Evolutionary conservation across 169 alveolate species (phyloP), one percentile per base, ranked within the genome.

Genomic region (Plasmodium malariae): DNA sequence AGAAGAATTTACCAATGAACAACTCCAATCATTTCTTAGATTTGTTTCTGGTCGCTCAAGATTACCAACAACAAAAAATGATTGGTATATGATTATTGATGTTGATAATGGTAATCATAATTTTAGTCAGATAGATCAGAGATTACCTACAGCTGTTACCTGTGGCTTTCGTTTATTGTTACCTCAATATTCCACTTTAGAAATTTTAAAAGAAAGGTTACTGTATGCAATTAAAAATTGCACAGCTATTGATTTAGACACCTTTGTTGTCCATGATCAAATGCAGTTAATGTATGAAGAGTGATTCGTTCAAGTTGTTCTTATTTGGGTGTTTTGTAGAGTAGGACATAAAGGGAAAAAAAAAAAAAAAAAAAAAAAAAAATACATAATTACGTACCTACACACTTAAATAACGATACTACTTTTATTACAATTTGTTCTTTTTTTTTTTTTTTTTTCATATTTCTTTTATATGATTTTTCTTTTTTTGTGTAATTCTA

Each of bases 11-110:
- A 95, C 94, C 71, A 96, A 96, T 83, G 96, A 93, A 26, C 96
- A 94, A 87, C 67, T 96, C 51, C 97, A 96, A 87, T 93, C 95
- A 69, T 95, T 96, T 69, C 96, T 96, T 48, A 87, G 98, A 57
- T 96, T 96, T 70, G 98, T 96, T 32, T 95, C 97, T 54, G 98
- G 98, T 14, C 88, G 98, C 32, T 96, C 98, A 28, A 93, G 98
- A 54, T 93, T 96, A 34, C 98, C 98, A 36, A 95, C 95, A 67
- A 90, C 96, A 14, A 94, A 95, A 65, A 91, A 92, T 55, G 98
- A 96, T 62, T 96, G 98, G 98, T 91, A 94, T 59, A 89, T 96
- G 91, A 87, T 94, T 17, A 95, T 96, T 26, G 98, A 95, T 90
- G 95, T 94, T 88, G 98, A 95, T 45, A 89, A 71, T 57, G 37